Conservation (phyloP, 495 filamentous ascomycete genomes). For the Daldinia caldariorum region DNA sequence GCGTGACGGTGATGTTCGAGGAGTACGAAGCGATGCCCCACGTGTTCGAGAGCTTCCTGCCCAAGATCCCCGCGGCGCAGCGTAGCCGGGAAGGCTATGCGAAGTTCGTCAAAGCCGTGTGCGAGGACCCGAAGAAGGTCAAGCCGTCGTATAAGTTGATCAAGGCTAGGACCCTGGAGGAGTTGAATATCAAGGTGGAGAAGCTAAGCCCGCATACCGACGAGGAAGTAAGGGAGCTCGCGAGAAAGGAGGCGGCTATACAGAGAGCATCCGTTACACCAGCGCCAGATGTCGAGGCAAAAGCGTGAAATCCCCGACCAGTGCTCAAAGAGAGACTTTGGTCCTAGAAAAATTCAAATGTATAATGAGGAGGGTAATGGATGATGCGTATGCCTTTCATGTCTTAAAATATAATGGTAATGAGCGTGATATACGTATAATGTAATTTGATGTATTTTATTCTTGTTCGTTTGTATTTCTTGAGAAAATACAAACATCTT, state of each 20-base stretch:
- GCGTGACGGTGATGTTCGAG: conserved; percentile 73
- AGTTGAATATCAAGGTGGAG: conserved; percentile 62
- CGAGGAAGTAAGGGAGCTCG: conserved; percentile 64
- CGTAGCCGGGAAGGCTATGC: conserved; percentile 66
- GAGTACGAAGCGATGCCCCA: conserved; percentile 92
- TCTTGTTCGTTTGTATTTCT: no score
- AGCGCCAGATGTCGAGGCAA: conserved; percentile 52
- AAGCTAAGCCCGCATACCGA: conserved; percentile 60
- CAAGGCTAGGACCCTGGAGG: conserved; percentile 64
- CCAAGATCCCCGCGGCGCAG: conserved; percentile 55
- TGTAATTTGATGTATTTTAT: background rate
- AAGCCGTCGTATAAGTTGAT: conserved; percentile 62
- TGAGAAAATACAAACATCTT: background rate
- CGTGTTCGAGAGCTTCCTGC: conserved; percentile 75
- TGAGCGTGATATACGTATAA: background rate
- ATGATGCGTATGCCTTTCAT: background rate
- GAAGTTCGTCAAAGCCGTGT: conserved; percentile 63
- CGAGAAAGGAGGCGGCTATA: conserved; percentile 56
- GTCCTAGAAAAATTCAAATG: background rate
- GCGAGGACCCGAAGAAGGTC: conserved; percentile 52
- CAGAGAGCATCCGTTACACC: conserved; percentile 46
- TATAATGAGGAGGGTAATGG: background rate
- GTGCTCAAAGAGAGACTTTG: background rate
- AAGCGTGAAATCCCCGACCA: conserved; percentile 53
- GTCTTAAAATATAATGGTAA: background rate